Evolutionary conservation across 495 filamentous ascomycete genomes (phyloP), one percentile per base, ranked within the genome.

Genomic region (Cercophora scortea): DNA sequence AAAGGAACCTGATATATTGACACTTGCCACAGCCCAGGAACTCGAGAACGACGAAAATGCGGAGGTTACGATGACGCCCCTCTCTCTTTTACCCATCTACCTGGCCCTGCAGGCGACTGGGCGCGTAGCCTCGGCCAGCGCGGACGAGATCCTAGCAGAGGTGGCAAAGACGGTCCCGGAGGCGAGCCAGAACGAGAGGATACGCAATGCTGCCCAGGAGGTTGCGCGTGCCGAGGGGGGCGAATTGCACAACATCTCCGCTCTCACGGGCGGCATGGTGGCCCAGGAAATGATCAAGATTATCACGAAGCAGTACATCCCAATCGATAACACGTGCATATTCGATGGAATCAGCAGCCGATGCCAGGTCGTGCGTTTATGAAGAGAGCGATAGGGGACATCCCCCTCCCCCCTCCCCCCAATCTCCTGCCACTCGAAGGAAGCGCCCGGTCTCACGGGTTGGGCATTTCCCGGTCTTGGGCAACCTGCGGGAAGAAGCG

Each of bases 221-320:
- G 72, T 90, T 32, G 83, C 81, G 41, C 79, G 91, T 35, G 87
- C 87, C 33, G 86, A 83, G 48, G 89, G 89, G 34, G 87, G 82
- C 42, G 93, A 99, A 69, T 72, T 99, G 57, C 94, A 97, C 71
- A 96, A 96, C 66, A 88, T 95, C 47, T 84, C 91, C n/a, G 84
- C 90, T 19, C 67, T 97, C 45, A 87, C 85, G 8, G 93, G 94
- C 16, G 94, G 93, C 0, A 84, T 99, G 70, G 86, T 94, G 19
- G 89, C 91, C 32, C 93, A 99, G 71, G 93, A 99, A 74, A 80
- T 89, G 32, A 90, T 97, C 65, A 99, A 99, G 77, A 84, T 95
- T 32, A 77, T 97, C 54, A 99, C 93, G 45, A 84, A 89, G 68
- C 93, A 99, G 76, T 99, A 99, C 74, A 80, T 95, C 11, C 93